Base-by-base conservation (phyloP, 2,329 filamentous ascomycete genomes). In the Botryotinia narcissicola region DNA sequence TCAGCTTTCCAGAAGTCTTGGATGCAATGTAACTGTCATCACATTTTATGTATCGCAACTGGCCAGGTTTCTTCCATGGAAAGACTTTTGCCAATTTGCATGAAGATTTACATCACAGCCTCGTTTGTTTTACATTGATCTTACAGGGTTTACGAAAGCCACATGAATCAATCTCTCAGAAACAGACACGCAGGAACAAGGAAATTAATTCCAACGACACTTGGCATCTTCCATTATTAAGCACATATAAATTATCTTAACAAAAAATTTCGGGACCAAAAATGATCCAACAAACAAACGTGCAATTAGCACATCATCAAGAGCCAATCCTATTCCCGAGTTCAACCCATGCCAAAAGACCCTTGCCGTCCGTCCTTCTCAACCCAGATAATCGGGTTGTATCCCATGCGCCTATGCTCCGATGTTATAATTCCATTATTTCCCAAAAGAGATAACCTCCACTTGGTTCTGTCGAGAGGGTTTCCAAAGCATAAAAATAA, bases 1-100 rank as follows among this genome's bases (percentile, higher is more conserved):
- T 59, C 48, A 51, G 61, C 35, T 44, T 54, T 72, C 70, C 42
- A 67, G 70, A 72, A 72, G 64, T 40, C 48, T 42, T 42, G 64
- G 48, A 68, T 68, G 35, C 18, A 18, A 42, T 57, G 25, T 29
- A 57, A 67, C 35, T 20, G 35, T 40, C 48, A 57, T n/a, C 29
- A n/a, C 16, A 20, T 42, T 22, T 68, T 54, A 25, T 40, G 35
- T 57, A 68, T 10, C 46, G 40, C 22, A 16, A 40, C 46, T 54
- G 62, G 32, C 44, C 25, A 68, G 35, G 64, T 10, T 40, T 54
- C 20, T 54, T 22, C 9, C 32, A 51, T 51, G 63, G 9, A 20
- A 25, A 37, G 25, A 20, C 20, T 18, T 67, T 35, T 51, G 32
- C 63, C 35, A 37, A 20, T n/a, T 20, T 42, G 54, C 54, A 60